Conservation (phyloP, 352 stramenopile genomes). For the Aphanomyces cochlioides region DNA sequence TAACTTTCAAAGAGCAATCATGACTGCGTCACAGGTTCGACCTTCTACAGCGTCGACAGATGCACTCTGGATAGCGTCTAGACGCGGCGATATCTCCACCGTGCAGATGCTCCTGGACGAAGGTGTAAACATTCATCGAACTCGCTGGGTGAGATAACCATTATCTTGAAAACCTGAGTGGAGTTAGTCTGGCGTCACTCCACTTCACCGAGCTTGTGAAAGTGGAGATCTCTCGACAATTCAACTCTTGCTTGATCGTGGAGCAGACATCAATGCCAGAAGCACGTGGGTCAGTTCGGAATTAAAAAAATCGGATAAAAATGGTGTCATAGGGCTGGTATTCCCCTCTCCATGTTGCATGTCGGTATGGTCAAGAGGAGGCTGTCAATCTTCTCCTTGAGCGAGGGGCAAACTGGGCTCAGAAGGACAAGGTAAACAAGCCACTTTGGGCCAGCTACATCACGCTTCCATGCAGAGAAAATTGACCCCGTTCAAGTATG, state of each 20-base stretch:
- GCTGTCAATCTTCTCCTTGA: constrained; percentile 63
- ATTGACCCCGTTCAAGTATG: constrained; percentile 72
- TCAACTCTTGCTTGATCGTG: constrained; percentile 45
- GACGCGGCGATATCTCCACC: no score
- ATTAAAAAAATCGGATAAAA: not conserved
- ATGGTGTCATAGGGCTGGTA: constrained; percentile 57
- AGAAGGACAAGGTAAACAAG: constrained; percentile 48
- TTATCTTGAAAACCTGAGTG: no score
- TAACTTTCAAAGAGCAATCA: no score
- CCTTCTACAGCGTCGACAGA: no score
- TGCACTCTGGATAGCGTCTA: no score
- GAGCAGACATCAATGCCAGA: constrained; percentile 51
- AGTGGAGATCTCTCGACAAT: constrained; percentile 43
- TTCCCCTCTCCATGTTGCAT: constrained; percentile 68
- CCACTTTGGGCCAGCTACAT: not conserved
- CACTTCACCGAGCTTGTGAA: constrained; percentile 61
- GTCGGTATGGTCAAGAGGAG: constrained; percentile 56
- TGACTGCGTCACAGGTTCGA: no score
- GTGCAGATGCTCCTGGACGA: no score
- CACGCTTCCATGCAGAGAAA: constrained; percentile 36
- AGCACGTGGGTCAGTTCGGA: constrained; percentile 50
- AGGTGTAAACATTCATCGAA: no score
- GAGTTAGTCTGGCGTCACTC: constrained; percentile 53
- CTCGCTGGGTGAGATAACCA: no score
- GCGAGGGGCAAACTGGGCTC: constrained; percentile 53